Base-by-base conservation (phyloP, 352 stramenopile species). In the Stramenopiles sp. region DNA sequence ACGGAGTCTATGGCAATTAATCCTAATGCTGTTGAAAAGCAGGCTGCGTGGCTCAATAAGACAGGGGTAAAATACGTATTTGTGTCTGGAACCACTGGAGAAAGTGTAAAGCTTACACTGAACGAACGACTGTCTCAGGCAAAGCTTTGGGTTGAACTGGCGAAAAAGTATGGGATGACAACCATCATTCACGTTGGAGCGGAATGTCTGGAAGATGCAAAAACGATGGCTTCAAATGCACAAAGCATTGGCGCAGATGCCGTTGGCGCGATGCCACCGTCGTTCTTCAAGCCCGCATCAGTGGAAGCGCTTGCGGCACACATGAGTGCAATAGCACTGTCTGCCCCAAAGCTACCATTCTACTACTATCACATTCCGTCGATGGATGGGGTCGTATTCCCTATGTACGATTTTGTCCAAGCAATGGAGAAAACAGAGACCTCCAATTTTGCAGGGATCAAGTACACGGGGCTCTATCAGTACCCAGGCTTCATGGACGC, bases 321-420 rank as follows among this genome's bases (percentile, higher is more conserved):
- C 25, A n/a, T 74, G 35, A 37, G 34, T 1, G 1, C 1, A 6
- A 32, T 74, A 1, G 12, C 32, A 1, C n/a, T 6, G 3, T 53
- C 48, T 1, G 74, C 53, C 12, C 74, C 43, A 37, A 32, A 33
- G 48, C 74, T 68, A 1, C 37, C 25, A 32, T 75, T 34, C n/a
- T 77, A 77, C 33, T 77, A 77, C 49, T n/a, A n/a, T n/a, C 74
- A 77, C 74, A 63, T 77, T 33, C 74, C 74, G 1, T 1, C 25
- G 4, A 37, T 37, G n/a, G 68, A 53, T 18, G 48, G 43, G 12
- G 74, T 32, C 1, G 49, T 43, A 33, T 3, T 30, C 4, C 36
- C 34, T 32, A 48, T 43, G 34, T 36, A 34, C 32, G 37, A 4
- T 48, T 1, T 53, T 32, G 1, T 68, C 37, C 6, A 3, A 0